These are phyloP conservation scores for Lentinula raphanica DNA, from an alignment of 768 basidiomycete genomes.

Conservation along the genomic window DNA sequence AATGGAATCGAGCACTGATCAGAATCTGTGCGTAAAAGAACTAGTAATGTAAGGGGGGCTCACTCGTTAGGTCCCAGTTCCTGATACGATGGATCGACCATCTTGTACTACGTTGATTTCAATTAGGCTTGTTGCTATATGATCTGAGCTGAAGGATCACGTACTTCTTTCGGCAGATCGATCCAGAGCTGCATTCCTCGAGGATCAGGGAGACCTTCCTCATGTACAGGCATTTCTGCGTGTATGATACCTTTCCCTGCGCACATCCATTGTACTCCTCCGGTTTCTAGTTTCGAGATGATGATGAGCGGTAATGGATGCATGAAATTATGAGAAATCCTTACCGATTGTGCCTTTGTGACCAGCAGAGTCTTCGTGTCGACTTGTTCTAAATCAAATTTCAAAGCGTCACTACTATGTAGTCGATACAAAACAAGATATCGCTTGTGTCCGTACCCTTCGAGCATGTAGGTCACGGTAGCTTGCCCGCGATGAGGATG, in stretches of 20 bases:
- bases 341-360: constrained; percentile 67
- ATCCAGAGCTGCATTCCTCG: constrained; percentile 86
- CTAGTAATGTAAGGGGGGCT: constrained; percentile 17
- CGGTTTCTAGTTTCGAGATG: constrained; percentile 38
- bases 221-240: constrained; percentile 86
- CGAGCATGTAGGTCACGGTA: constrained; percentile 84
- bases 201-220: constrained; percentile 59
- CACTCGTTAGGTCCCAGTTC: constrained; percentile 66
- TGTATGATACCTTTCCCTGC: constrained; percentile 78
- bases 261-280: constrained; percentile 96
- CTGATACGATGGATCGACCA: constrained; percentile 83
- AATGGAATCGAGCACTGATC: not conserved
- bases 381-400: constrained; percentile 60
- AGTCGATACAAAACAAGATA: not conserved
- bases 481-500: constrained; percentile 91
- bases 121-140: constrained; percentile 18
- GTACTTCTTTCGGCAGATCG: constrained; percentile 67
- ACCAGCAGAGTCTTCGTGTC: constrained; percentile 90
- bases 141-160: constrained; percentile 10
- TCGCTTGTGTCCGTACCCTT: constrained; percentile 45
- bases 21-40: not conserved
- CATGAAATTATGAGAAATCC: not conserved
- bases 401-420: too few relatives aligned
- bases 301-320: not conserved
- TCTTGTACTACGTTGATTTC: constrained; percentile 81